Base-by-base conservation (phyloP, 1,284 basidiomycete genomes). In the Ceratobasidium sp. region DNA sequence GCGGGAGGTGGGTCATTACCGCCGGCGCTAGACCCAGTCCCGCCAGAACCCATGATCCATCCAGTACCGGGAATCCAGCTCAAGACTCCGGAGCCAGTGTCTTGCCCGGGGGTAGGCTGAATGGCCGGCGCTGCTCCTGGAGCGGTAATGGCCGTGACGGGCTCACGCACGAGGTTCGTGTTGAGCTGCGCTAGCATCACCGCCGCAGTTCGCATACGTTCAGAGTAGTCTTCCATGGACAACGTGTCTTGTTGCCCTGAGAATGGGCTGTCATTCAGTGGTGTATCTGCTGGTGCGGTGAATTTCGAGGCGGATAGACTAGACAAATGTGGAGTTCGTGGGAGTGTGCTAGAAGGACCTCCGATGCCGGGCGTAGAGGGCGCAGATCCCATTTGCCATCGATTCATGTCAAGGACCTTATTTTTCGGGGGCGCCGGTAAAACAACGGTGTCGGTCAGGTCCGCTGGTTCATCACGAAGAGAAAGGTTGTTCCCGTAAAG, bases 171-270 rank as follows among this genome's bases (percentile, higher is more conserved):
- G 60, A 94, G 86, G 76, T 90, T 96, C 0, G 95, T 91, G 79
- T 97, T 98, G 54, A 99, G 88, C 84, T 99, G 97, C 0, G 97
- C 93, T 27, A 99, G 90, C 97, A 99, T 99, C 79, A 99, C 92
- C 2, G 98, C 97, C 0, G 97, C 97, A 11, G 96, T 99, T 17
- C 95, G 91, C 97, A 99, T 99, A 54, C 97, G 90, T 80, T 98
- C 95, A 0, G 97, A 97, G 81, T 99, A 99, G 79, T 99, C 97
- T 80, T 99, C 97, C 36, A 99, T 85, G 1, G 91, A 92, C 1
- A 86, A 56, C 2, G 67, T 65, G 44, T 74, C 73, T 47, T 63
- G 71, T 48, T 63, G 75, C 48, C 50, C 75, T 22, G 77, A 75
- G 33, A 60, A 65, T 67, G 76, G 71, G 14, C 59, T 63, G 11